Conservation (phyloP, 2,329 filamentous ascomycete species). For the Fusarium newnesense region DNA sequence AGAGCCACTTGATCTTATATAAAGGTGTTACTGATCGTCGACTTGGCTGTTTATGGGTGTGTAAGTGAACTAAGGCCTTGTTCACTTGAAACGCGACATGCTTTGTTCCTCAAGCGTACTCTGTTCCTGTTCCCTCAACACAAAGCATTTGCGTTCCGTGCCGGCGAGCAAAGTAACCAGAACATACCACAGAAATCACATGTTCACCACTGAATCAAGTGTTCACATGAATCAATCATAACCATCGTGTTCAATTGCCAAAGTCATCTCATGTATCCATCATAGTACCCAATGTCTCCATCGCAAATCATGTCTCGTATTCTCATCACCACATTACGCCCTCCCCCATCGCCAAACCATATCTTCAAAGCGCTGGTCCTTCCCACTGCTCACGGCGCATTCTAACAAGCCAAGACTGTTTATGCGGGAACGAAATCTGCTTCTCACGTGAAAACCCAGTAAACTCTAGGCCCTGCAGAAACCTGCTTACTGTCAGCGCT, state of each 20-base stretch:
- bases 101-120: background rate
- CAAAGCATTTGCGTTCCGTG: background rate
- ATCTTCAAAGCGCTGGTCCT: conserved; percentile 66
- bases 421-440: conserved; percentile 89
- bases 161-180: background rate
- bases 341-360: background rate
- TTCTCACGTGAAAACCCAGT: conserved; percentile 87
- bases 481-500: conserved; percentile 38
- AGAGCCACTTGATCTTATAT: background rate
- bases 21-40: accelerated
- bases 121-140: background rate
- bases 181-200: too few species aligned
- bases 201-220: background rate
- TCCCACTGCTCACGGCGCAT: conserved; percentile 84
- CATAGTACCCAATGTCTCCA: background rate
- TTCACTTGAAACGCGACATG: background rate
- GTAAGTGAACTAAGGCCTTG: background rate
- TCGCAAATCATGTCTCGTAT: conserved; percentile 31
- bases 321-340: conserved; percentile 6
- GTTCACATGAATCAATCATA: accelerated
- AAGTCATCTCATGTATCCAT: background rate
- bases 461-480: conserved; percentile 71
- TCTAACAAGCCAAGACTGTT: conserved; percentile 88
- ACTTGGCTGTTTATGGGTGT: background rate
- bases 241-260: background rate